Conservation (phyloP, 768 basidiomycete species). For the Macrocybe gigantea region DNA sequence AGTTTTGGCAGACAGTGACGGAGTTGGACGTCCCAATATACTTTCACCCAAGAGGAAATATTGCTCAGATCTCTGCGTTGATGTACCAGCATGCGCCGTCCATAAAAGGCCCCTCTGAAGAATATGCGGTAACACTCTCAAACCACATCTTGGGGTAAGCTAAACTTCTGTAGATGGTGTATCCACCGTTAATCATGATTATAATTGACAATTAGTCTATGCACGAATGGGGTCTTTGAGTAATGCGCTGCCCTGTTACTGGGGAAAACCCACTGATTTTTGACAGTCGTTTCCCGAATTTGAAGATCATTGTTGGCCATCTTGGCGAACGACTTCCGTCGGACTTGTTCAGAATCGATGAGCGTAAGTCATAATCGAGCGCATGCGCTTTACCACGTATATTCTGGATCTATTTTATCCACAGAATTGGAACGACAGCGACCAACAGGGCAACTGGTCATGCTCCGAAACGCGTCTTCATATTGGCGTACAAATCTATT, state of each 20-base stretch:
- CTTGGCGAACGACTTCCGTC: slow-evolving; percentile 37
- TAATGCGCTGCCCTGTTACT: slow-evolving; percentile 7
- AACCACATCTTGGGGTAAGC: slow-evolving; percentile 32
- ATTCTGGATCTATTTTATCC: too few species aligned
- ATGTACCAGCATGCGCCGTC: slow-evolving; percentile 27
- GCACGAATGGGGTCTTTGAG: slow-evolving; percentile 35
- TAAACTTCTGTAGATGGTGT: background rate
- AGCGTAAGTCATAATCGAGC: slow-evolving; percentile 19
- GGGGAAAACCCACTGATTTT: background rate
- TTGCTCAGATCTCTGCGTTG: slow-evolving; percentile 16
- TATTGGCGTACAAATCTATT: slow-evolving; percentile 35
- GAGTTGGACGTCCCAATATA: slow-evolving; percentile 34
- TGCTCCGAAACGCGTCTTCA: slow-evolving; percentile 29
- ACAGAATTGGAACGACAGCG: slow-evolving; percentile 18
- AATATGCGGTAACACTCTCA: slow-evolving; percentile 31
- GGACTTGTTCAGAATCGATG: slow-evolving; percentile 33
- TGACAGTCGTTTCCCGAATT: slow-evolving; percentile 32
- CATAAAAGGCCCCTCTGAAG: slow-evolving; percentile 26
- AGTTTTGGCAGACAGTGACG: slow-evolving; percentile 30
- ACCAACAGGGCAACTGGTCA: slow-evolving; percentile 16
- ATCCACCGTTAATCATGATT: background rate
- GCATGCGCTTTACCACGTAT: background rate
- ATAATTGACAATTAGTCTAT: slow-evolving; percentile 15
- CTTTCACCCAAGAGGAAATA: slow-evolving; percentile 29
- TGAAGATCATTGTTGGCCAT: slow-evolving; percentile 37